phyloP scores from a whole-genome alignment of 768 basidiomycete species.

The Xerocomus potaroensis region DNA sequence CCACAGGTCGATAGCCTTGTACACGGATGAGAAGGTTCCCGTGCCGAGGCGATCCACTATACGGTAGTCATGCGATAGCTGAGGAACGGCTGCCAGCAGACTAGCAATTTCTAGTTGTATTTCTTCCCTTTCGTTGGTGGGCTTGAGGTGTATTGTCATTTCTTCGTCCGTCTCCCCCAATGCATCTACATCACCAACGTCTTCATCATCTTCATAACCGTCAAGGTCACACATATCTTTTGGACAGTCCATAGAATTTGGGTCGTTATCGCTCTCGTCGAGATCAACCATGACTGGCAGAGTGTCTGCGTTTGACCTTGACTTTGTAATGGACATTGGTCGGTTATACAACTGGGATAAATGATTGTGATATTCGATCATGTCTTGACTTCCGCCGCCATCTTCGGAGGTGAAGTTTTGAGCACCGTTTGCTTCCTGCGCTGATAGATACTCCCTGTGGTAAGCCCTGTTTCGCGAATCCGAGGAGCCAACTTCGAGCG shows the following conservation, averaged over 20 bases:
- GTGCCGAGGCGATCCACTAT: conserved; percentile 91
- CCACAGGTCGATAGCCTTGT: conserved; percentile 85
- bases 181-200: conserved; percentile 32
- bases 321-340: conserved; percentile 18
- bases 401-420: conserved; percentile 48
- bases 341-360: conserved; percentile 40
- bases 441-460: conserved; percentile 35
- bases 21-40: conserved; percentile 99
- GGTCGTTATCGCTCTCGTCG: conserved; percentile 43
- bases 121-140: conserved; percentile 64
- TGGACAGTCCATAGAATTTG: conserved; percentile 34
- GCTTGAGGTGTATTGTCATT: conserved; percentile 50
- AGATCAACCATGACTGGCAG: conserved; percentile 38
- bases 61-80: conserved; percentile 63
- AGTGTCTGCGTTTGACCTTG: conserved; percentile 20
- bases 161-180: conserved; percentile 55
- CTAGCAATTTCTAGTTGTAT: conserved; percentile 76
- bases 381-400: conserved; percentile 39
- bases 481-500: conserved; percentile 63
- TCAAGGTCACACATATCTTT: conserved; percentile 35
- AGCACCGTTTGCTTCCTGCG: conserved; percentile 29
- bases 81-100: conserved; percentile 61
- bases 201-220: conserved; percentile 33
- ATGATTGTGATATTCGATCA: conserved; percentile 49
- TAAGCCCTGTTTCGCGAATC: conserved; percentile 50